Percentiles rank a stretch among this genome's conserved stretches.
Evolutionary conservation across 2,329 filamentous ascomycete genomes (phyloP).

Genomic region (Xylaria sp.): DNA sequence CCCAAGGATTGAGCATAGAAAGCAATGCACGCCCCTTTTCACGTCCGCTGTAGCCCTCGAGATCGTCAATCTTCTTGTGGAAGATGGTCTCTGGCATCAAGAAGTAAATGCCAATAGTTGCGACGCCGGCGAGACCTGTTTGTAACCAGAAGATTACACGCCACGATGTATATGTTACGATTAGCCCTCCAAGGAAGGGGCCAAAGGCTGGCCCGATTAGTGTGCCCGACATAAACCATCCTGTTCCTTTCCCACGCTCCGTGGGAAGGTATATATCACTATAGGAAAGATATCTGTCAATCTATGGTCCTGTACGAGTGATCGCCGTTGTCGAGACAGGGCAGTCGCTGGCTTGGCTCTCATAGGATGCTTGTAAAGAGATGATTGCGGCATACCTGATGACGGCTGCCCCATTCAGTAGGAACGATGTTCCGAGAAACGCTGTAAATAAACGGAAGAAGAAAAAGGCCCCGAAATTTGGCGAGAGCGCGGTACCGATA

Average conservation of each 20-base stretch:
- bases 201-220: constrained; percentile 77
- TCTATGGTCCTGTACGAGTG: constrained; percentile 4
- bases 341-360: not conserved
- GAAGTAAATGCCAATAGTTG: constrained; percentile 68
- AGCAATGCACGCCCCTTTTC: constrained; percentile 65
- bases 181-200: constrained; percentile 76
- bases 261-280: constrained; percentile 71
- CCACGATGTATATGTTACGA: constrained; percentile 79
- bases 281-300: constrained; percentile 22
- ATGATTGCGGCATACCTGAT: constrained; percentile 60
- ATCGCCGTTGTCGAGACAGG: not conserved
- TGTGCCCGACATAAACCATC: constrained; percentile 77
- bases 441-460: constrained; percentile 79
- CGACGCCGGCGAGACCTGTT: constrained; percentile 71
- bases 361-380: not conserved
- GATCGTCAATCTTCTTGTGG: constrained; percentile 68
- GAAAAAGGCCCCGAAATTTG: constrained; percentile 76
- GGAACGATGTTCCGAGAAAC: constrained; percentile 78
- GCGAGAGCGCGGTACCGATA: constrained; percentile 76
- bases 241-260: constrained; percentile 76
- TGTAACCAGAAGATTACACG: constrained; percentile 82
- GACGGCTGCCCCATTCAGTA: constrained; percentile 75
- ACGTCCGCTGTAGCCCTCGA: constrained; percentile 62
- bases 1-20: constrained; percentile 72
- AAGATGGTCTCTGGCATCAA: constrained; percentile 79